Evolutionary conservation across 78 protist species (phyloP).

Genomic region (Emiliania huxleyi): DNA sequence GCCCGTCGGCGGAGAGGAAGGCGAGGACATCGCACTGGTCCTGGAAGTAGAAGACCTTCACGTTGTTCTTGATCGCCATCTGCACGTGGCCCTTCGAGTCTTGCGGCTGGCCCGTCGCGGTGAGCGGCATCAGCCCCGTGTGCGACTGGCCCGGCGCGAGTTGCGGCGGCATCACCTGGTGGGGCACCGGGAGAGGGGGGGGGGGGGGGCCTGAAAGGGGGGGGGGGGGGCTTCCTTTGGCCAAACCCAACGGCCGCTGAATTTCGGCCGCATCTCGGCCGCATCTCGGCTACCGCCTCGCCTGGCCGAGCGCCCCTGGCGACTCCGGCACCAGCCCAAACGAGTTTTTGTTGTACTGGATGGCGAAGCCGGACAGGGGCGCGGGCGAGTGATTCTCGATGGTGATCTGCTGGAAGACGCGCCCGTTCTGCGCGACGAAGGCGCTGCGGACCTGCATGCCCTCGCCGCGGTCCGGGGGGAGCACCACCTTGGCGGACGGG

Average conservation of each 20-base stretch:
- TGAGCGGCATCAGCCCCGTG: neutral
- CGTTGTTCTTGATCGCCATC: constrained; percentile 69
- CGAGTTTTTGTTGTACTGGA: constrained; percentile 43
- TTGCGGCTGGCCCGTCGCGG: neutral
- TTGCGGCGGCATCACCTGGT: constrained; percentile 18
- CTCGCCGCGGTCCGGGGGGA: constrained; percentile 17
- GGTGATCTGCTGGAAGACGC: neutral
- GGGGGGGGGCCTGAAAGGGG: no score
- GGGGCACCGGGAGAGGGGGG: no score
- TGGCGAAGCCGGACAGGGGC: constrained; percentile 22
- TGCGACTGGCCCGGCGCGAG: neutral
- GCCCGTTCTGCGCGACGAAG: neutral
- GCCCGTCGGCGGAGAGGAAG: constrained; percentile 14
- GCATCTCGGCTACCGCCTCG: no score
- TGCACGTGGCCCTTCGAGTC: constrained; percentile 37
- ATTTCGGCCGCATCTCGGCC: no score
- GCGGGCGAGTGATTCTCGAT: neutral
- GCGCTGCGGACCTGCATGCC: neutral
- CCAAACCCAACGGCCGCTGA: no score
- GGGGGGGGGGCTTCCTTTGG: neutral
- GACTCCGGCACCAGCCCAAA: constrained; percentile 28
- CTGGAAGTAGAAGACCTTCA: constrained; percentile 57
- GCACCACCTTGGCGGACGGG: neutral
- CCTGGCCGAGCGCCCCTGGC: constrained; percentile 10
- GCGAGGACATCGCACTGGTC: neutral